Percentiles rank a stretch among this genome's conserved stretches.
These are phyloP conservation scores for Malus domestica DNA, from an alignment of 306 rosid species.

Conservation along the genomic window ASM211411v1 NC_041795.1:34272001-34272500, in stretches of 20 bases:
- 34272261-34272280: constrained; percentile 20
- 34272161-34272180: background rate
- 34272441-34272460: background rate
- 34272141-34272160: background rate
- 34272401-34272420: background rate
- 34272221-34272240: background rate
- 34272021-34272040: background rate
- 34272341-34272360: background rate
- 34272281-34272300: background rate
- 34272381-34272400: background rate
- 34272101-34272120: background rate
- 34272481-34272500: background rate
- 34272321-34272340: background rate
- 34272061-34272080: background rate
- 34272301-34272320: background rate
- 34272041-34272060: no score
- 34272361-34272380: background rate
- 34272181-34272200: background rate
- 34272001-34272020: fast-evolving
- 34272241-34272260: constrained; percentile 16
- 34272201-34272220: background rate
- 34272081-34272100: background rate
- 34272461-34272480: background rate
- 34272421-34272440: background rate
- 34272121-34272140: background rate